Conservation (phyloP, 2,329 filamentous ascomycete genomes). For the Penicillium capsulatum region DNA sequence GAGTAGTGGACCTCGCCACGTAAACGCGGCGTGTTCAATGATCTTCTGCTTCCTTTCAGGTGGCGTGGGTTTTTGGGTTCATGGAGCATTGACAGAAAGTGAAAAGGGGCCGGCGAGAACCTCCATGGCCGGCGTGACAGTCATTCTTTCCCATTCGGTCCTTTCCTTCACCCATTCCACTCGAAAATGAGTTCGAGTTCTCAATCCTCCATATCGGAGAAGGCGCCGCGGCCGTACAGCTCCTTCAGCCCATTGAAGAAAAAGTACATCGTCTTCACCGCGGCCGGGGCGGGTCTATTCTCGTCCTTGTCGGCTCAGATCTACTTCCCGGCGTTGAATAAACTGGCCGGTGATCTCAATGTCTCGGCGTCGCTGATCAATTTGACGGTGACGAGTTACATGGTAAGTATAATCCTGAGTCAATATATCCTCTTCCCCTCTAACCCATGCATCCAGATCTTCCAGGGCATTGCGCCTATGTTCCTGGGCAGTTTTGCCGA, state of each 20-base stretch:
- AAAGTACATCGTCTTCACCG: conserved; percentile 33
- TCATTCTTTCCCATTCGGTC: not conserved
- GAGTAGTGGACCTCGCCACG: too few species aligned
- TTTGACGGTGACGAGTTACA: conserved; percentile 39
- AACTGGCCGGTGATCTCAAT: conserved; percentile 29
- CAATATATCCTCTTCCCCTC: not conserved
- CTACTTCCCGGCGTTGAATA: conserved; percentile 40
- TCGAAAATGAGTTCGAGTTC: conserved; percentile 1
- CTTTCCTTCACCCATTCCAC: not conserved
- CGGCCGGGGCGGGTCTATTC: conserved; percentile 21
- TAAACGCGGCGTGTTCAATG: too few species aligned
- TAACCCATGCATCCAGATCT: conserved; percentile 35
- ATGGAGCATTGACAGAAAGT: too few species aligned
- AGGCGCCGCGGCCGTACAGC: conserved; percentile 7
- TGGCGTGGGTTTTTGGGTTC: too few species aligned
- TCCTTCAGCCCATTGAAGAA: conserved; percentile 17
- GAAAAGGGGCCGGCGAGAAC: too few species aligned
- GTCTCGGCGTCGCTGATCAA: conserved; percentile 25
- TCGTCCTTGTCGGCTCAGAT: conserved; percentile 20
- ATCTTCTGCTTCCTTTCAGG: too few species aligned
- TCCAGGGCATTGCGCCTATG: conserved; percentile 60
- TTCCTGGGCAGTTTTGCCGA: conserved; percentile 58
- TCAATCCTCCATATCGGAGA: conserved; percentile 6
- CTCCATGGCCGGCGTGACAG: too few species aligned
- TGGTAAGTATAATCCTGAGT: conserved; percentile 26